Conservation (phyloP, 2,329 filamentous ascomycete genomes). For the Ilyonectria destructans region DNA sequence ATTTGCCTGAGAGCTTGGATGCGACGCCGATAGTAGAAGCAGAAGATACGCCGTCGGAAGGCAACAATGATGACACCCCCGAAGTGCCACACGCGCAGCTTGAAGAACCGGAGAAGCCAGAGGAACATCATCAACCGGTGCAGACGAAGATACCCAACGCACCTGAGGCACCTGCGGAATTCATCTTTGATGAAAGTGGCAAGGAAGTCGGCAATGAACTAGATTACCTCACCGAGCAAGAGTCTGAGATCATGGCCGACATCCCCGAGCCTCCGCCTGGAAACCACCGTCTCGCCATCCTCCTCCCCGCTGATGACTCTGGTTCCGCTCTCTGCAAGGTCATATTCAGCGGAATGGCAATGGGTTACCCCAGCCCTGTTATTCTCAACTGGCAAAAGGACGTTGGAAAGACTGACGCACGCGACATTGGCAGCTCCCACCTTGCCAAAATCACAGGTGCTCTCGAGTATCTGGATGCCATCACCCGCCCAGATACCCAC, state of each 20-base stretch:
- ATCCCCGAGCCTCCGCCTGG: constrained; percentile 15
- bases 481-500: background rate
- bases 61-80: background rate
- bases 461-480: constrained; percentile 46
- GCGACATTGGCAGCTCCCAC: constrained; percentile 41
- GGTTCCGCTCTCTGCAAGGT: constrained; percentile 49
- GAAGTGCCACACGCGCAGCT: no score
- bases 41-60: background rate
- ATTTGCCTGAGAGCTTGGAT: background rate
- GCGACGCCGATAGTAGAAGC: background rate
- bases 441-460: constrained; percentile 49
- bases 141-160: background rate
- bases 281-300: constrained; percentile 36
- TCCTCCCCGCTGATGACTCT: constrained; percentile 42
- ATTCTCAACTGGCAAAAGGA: constrained; percentile 51
- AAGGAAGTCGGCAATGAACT: background rate
- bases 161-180: background rate
- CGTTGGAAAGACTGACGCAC: constrained; percentile 24
- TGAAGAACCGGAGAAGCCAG: no score
- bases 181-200: background rate
- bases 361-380: constrained; percentile 48
- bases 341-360: constrained; percentile 43
- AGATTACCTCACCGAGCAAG: background rate
- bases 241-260: background rate
- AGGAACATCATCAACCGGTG: no score